These are phyloP conservation scores for Alternaria sp. DNA, from an alignment of 2,329 filamentous ascomycete genomes.

Conservation along the genomic window DNA sequence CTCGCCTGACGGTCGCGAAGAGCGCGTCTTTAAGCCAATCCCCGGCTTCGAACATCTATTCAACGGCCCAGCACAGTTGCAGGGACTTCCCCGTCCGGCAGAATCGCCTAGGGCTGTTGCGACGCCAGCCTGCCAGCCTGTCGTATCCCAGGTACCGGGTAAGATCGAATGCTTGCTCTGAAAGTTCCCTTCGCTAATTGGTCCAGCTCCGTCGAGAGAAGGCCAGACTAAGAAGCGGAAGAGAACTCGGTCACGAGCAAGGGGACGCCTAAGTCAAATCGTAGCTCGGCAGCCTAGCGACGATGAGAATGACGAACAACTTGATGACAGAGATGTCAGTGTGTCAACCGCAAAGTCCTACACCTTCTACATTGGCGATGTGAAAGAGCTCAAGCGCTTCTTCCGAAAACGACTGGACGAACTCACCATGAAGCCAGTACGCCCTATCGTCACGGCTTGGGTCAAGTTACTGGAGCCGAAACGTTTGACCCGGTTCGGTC, in stretches of 20 bases:
- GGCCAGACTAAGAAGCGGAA: constrained; percentile 21
- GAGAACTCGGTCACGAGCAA: constrained; percentile 23
- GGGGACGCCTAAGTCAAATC: not conserved
- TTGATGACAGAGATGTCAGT: constrained; percentile 3
- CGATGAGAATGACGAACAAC: constrained; percentile 11
- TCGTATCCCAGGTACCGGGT: constrained; percentile 15
- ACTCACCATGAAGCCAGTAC: constrained; percentile 45
- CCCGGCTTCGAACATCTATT: constrained; percentile 40
- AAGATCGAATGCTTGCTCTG: constrained; percentile 6
- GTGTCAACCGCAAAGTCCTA: constrained; percentile 19
- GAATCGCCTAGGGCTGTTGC: not conserved
- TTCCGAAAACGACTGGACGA: constrained; percentile 37
- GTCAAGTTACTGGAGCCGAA: constrained; percentile 40
- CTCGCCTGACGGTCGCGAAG: constrained; percentile 32
- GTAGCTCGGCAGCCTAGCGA: constrained; percentile 3
- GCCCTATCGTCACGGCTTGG: constrained; percentile 45
- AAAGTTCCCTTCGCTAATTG: constrained; percentile 17
- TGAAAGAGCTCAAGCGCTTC: constrained; percentile 33
- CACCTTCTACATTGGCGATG: constrained; percentile 40
- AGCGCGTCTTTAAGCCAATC: constrained; percentile 31
- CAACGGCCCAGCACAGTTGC: constrained; percentile 4
- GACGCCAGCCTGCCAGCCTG: not conserved
- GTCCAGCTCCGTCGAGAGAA: constrained; percentile 1
- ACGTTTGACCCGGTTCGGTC: constrained; percentile 35
- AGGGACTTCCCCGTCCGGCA: not conserved